Evolutionary conservation across 306 rosid genomes (phyloP).

Genomic region (cucumber (Cucumis sativus)): Cucumber_9930_V3 NC_026659.2:10804001-10804500

Average conservation of each 20-base stretch:
- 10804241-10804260: not conserved
- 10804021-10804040: not conserved
- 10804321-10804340: not conserved
- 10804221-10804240: not conserved
- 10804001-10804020: not conserved
- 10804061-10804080: not conserved
- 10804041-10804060: not conserved
- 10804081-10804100: not conserved
- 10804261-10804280: not conserved
- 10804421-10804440: slow-evolving; percentile 84
- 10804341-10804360: slow-evolving; percentile 42
- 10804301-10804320: not conserved
- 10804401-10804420: slow-evolving; percentile 57
- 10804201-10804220: not conserved
- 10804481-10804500: slow-evolving; percentile 28
- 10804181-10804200: not conserved
- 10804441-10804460: slow-evolving; percentile 49
- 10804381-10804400: slow-evolving; percentile 29
- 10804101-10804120: not conserved
- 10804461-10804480: slow-evolving; percentile 23
- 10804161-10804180: not conserved
- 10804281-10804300: not conserved
- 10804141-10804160: not conserved
- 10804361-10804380: slow-evolving; percentile 48
- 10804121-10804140: not conserved